Evolutionary conservation across 2,329 filamentous ascomycete genomes (phyloP), one percentile per base, ranked within the genome.

Genomic region (Aaosphaeria arxii): DNA sequence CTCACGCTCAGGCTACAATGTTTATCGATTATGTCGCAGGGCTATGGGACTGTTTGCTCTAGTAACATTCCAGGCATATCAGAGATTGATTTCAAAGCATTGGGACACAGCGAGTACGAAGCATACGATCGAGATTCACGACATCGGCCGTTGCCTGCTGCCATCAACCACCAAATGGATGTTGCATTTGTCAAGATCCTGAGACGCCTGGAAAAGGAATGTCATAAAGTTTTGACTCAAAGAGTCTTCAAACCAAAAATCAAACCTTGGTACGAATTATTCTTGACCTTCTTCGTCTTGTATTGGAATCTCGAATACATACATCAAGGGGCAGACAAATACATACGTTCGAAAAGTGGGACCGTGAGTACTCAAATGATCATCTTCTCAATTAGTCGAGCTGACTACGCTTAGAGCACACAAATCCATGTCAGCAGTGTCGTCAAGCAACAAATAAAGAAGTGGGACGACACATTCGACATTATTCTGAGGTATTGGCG

Each of bases 281-380:
- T 66, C 43, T 40, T 71, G 40, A 57, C 65, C 5, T 63, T 69
- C 11, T 69, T 67, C 46, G 60, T 71, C 11, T 54, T 70, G 7
- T 59, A 67, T 40, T 69, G 58, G 58, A 69, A 70, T 40, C 59
- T 71, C 7, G 64, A 68, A 28, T 71, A 67, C 50, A 67, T 71
- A 17, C 59, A 65, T 40, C 54, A 55, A 6, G 60, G 65, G 28
- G 67, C 66, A 4, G 54, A 63, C 42, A 57, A 59, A 11, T 71
- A 70, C 46, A 67, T 69, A 40, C 58, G 54, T 33, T 63, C 64
- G 1, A 70, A 70, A 32, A 63, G 60, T 41, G 61, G 62, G 29
- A 70, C 66, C 3, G 67, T 69, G 50, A 64, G 66, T 61, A n/a
- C n/a, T n/a, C 4, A 36, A 36, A n/a, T 36, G 7, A 36, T 9